Evolutionary conservation across 1,284 basidiomycete genomes (phyloP), one percentile per base, ranked within the genome.

Genomic region (Pascua guehoae): DNA sequence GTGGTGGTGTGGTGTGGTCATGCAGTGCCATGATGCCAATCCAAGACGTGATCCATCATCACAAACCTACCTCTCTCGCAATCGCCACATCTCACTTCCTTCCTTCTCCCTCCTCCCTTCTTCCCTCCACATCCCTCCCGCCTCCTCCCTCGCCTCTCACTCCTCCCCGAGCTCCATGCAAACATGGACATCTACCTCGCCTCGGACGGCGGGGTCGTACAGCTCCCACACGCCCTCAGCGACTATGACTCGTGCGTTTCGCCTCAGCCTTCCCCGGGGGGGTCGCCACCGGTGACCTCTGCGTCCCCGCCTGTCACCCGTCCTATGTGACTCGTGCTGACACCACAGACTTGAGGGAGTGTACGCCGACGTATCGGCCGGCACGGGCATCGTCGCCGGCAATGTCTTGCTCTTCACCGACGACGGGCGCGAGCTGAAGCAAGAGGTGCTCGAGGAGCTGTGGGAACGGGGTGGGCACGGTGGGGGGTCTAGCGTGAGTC

Each of bases 391-490:
- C 2, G 49, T 62, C 2, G 17, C 55, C 12, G 67, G 65, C 40
- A 72, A 73, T 60, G 56, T 73, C 12, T 56, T 76, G 38, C 61
- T 76, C n/a, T 76, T 76, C 57, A 60, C 72, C 38, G 69, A 71
- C 18, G 72, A 76, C 57, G 74, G 71, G 9, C 47, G 71, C 49
- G 71, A 76, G 54, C 53, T 76, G 15, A 63, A 60, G 51, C 58
- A 63, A 7, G 64, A 71, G 36, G 61, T 72, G n/a, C 54, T 76
- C 38, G 58, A 69, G 46, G 67, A 71, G 51, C 54, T 65, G 9
- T 70, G 68, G 70, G 71, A 68, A 49, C 58, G 69, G 46, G 71
- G 72, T 43, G 72, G 70, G 9, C 61, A 66, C 50, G 71, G 67
- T 17, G 58, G 43, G 1, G 55, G 58, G n/a, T 66, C 64, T 12